Evolutionary conservation across 2,329 filamentous ascomycete species (phyloP), one percentile per base, ranked within the genome.

Genomic region (Fusarium miscanthi): DNA sequence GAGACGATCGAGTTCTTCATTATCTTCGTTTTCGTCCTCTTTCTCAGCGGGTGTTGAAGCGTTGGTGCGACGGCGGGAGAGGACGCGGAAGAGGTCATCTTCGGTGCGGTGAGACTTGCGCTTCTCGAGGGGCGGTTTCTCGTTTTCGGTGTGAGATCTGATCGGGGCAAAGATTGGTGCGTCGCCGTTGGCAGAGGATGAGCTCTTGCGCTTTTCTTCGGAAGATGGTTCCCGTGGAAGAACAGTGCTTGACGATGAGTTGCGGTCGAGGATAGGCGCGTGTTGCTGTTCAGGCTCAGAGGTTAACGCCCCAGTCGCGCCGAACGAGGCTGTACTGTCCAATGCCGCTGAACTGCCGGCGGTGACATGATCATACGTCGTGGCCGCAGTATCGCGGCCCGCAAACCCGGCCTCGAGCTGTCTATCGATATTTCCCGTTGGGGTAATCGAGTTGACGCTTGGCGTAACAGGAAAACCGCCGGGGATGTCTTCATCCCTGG

Each of bases 1-100:
- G 42, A 93, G 81, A 16, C 84, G 83, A 56, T 90, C 85, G 37
- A 91, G 87, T 74, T 90, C 88, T n/a, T 79, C 70, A 4, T 77
- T 71, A n/a, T 83, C 81, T 19, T 81, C 79, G 0, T 59, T 57
- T 1, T 74, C 53, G n/a, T 84, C 83, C 3, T 73, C 51, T 83
- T 82, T 49, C 85, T 85, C 48, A 68, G 75, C 74, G 5, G 63
- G 67, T 1, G 62, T 75, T 16, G 79, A 80, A 13, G 79, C 76
- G 11, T 76, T 80, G 1, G 86, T 87, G n/a, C 84, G 84, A 10
- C 86, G 84, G 17, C 84, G 82, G 1, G 87, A 88, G 0, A 89
- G 72, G 0, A 79, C 83, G 3, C 82, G 81, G 66, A 89, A 86
- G 1, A 89, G 70, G 25, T 89, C 86, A 30, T 89, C 86, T 74